Evolutionary conservation across 805 yeast genomes (phyloP).

Genomic region (Candida chauliodis): DNA sequence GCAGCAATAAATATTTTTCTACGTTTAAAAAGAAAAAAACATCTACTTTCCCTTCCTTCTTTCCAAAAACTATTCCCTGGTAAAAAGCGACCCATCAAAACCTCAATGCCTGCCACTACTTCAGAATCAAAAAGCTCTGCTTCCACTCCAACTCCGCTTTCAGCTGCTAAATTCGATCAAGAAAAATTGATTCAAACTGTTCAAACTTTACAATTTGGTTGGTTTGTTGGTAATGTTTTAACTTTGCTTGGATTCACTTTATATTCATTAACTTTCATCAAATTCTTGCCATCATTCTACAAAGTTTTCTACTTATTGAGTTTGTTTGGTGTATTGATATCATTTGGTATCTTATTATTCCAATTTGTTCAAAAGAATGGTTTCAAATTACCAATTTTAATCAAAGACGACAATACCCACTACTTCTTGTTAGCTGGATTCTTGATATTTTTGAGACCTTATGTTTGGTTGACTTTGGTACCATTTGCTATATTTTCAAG

Average conservation of each 20-base stretch:
- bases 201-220: slow-evolving; percentile 60
- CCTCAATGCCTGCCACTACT: slow-evolving; percentile 5
- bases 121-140: background rate
- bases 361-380: slow-evolving; percentile 44
- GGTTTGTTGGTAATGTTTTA: slow-evolving; percentile 56
- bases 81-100: too few relatives aligned
- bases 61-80: too few relatives aligned
- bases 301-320: slow-evolving; percentile 53
- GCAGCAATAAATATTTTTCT: too few relatives aligned
- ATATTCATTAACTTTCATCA: slow-evolving; percentile 31
- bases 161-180: slow-evolving; percentile 8
- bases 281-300: slow-evolving; percentile 21
- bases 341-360: slow-evolving; percentile 73
- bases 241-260: slow-evolving; percentile 30
- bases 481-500: slow-evolving; percentile 77
- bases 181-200: slow-evolving; percentile 9
- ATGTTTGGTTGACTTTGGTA: slow-evolving; percentile 55
- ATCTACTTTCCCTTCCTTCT: too few relatives aligned
- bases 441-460: slow-evolving; percentile 50
- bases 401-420: slow-evolving; percentile 64
- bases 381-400: slow-evolving; percentile 18
- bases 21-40: too few relatives aligned
- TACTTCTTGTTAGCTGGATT: slow-evolving; percentile 60
- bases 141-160: background rate
- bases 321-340: slow-evolving; percentile 60